Base-by-base conservation (phyloP, 2,329 filamentous ascomycete genomes). In the Stagonosporopsis cucurbitacearum region DNA sequence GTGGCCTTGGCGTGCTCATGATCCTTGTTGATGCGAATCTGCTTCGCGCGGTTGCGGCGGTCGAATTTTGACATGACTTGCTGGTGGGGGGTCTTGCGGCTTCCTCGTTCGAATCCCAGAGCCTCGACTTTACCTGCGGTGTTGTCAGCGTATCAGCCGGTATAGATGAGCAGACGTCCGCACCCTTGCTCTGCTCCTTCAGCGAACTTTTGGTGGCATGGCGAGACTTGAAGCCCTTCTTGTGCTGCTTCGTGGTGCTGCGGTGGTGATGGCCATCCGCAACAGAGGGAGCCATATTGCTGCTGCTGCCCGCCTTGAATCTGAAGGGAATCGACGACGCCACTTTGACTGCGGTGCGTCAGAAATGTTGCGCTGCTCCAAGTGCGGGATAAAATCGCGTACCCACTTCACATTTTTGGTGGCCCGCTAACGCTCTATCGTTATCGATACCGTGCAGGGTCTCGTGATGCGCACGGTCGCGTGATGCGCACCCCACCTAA, bases 51-150 rank as follows among this genome's bases (percentile, higher is more conserved):
- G 77, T 99, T 98, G 68, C 92, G 88, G 57, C 95, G 89, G 77
- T 96, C 92, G 75, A 99, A 85, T 79, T 98, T 99, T 56, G 92
- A 96, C 91, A 97, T 94, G 79, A 97, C 86, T 79, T 96, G 92
- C 75, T 99, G 95, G 75, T 96, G 92, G 51, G 91, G 91, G 15
- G 94, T 96, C 77, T 91, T 96, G 71, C 94, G 87, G 67, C 82
- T 82, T 58, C 88, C 88, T 68, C 84, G 86, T 72, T 96, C 90
- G 69, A 86, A 80, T 6, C 51, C 48, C 6, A 62, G 47, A 51
- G 82, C 72, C 67, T 87, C 88, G 45, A 94, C 84, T 77, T 95
- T 95, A 73, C 93, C 91, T 95, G 59, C 33, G 41, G 55, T 39
- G 66, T 33, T 63, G 51, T 72, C 40, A 66, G 68, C 25, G 23